Conservation (phyloP, 768 basidiomycete species). For the Mycena filopes region DNA sequence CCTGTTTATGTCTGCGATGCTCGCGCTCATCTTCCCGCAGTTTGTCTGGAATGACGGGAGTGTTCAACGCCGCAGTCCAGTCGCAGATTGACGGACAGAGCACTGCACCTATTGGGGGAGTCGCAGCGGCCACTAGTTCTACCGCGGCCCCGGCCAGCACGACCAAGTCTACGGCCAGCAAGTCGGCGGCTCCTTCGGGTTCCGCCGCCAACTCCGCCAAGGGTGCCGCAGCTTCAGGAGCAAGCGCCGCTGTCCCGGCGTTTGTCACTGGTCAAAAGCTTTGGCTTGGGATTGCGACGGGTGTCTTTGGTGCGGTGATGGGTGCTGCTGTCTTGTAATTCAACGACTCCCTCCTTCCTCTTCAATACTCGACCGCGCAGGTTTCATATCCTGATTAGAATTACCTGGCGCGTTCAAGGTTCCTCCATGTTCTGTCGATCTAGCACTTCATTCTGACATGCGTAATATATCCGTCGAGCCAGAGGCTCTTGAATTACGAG, state of each 20-base stretch:
- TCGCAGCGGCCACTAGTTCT: constrained; percentile 38
- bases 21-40: constrained; percentile 45
- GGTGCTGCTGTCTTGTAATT: constrained; percentile 50
- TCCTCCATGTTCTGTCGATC: no score
- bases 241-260: constrained; percentile 36
- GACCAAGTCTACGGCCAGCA: constrained; percentile 30
- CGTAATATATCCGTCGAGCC: no score
- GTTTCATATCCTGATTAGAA: neutral
- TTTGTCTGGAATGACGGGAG: constrained; percentile 75
- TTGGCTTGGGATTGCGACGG: constrained; percentile 25
- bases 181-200: constrained; percentile 32
- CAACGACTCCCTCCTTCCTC: neutral
- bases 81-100: constrained; percentile 71
- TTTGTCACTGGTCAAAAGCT: constrained; percentile 13
- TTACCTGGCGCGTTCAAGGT: no score
- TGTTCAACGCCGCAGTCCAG: constrained; percentile 66
- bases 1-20: neutral
- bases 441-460: no score
- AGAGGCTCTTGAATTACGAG: no score
- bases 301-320: constrained; percentile 47
- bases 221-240: constrained; percentile 29
- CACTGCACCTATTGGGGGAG: constrained; percentile 63
- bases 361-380: neutral
- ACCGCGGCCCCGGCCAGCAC: constrained; percentile 27
- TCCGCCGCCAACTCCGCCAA: constrained; percentile 37